Conservation (phyloP, 345 rosid species). For the Cardamine chenopodiifolia region DNA sequence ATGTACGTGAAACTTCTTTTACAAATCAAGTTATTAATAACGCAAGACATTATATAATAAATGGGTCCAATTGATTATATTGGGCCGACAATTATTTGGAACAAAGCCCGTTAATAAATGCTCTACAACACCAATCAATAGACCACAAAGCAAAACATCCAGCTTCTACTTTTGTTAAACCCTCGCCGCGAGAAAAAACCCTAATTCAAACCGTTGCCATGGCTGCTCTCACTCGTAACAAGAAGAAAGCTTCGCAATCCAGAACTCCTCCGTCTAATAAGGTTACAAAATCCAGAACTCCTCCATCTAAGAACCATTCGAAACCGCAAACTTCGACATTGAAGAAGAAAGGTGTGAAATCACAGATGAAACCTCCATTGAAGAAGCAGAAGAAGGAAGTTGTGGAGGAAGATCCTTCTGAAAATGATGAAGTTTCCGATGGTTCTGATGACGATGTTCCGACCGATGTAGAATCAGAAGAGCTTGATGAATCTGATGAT, state of each 20-base stretch:
- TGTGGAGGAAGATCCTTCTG: constrained; percentile 45
- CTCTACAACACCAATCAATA: not conserved
- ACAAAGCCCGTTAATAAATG: not conserved
- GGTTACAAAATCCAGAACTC: constrained; percentile 13
- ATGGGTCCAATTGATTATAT: not conserved
- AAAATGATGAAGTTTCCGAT: constrained; percentile 45
- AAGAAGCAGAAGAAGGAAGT: constrained; percentile 62
- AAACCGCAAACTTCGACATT: constrained; percentile 42
- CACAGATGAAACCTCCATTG: constrained; percentile 43
- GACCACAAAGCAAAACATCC: not conserved
- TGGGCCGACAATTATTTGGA: not conserved
- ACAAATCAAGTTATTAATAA: not conserved
- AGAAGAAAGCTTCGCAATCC: constrained; percentile 53
- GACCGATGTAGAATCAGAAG: constrained; percentile 49
- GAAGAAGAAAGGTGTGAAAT: constrained; percentile 59
- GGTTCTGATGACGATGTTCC: constrained; percentile 52
- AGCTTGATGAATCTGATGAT: constrained; percentile 43
- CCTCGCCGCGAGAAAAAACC: constrained; percentile 39
- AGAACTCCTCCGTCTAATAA: constrained; percentile 43
- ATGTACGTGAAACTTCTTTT: not conserved
- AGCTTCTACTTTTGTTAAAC: constrained; percentile 28
- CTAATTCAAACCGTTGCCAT: constrained; percentile 34
- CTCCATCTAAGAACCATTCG: constrained; percentile 47
- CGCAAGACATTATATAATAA: not conserved
- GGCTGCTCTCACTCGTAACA: constrained; percentile 52